Base-by-base conservation (phyloP, 2,329 filamentous ascomycete species). In the Aspergillus transmontanensis region DNA sequence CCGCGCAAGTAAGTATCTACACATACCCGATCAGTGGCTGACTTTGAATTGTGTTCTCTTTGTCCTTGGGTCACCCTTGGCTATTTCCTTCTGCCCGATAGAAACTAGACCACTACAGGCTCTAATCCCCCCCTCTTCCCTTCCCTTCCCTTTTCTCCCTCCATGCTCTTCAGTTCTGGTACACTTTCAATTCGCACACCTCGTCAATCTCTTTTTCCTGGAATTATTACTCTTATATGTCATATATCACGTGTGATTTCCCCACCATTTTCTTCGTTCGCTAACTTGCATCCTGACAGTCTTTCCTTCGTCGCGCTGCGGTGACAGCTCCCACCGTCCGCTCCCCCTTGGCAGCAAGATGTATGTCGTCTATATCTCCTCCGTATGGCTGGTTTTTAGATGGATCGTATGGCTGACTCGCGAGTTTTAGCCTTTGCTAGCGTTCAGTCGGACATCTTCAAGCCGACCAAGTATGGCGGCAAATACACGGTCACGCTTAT, bases 401-500 rank as follows among this genome's bases (percentile, higher is more conserved):
- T 41, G 16, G 6, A 10, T 50, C 16, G 26, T 28, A 50, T 50
- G 26, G 28, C 10, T 74, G 66, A 72, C 64, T 57, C 66, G 65
- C 57, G 61, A 59, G 67, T 59, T 41, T n/a, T 67, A 86, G 84
- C 83, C 69, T 84, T 93, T 79, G 92, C 93, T 73, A 96, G 92
- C 69, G 85, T 97, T 73, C 89, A 93, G 82, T 91, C 91, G 79
- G 95, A 98, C 82, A 94, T 98, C 83, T 97, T 98, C 88, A 97
- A 97, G 88, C 94, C 94, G 73, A 93, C 94, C 84, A 95, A 98
- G 87, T 98, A 94, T 81, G 95, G 95, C 80, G 93, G 94, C 84
- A 99, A 98, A 86, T 99, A 98, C 87, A 99, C 95, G 43, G 94
- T 97, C 74, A 97, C 94, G 69, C 87, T 99, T 77, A 98, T 99